A percentile compares a stretch with the other conserved stretches of the same genome.
Evolutionary conservation across 2,329 filamentous ascomycete species (phyloP).

Genomic region (Botrytis medusae): DNA sequence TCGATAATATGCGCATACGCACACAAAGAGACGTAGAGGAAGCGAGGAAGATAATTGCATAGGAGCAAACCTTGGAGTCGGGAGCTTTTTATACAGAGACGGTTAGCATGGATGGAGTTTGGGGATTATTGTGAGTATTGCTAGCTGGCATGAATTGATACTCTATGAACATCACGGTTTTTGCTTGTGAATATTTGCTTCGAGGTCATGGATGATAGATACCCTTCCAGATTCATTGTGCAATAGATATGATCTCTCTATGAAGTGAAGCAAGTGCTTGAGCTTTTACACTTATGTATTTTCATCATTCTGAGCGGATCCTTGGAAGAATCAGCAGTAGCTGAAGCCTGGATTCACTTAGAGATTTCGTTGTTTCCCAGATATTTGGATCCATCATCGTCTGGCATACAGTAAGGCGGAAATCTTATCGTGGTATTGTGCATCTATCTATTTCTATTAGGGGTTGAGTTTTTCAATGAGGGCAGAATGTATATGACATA

Average conservation of each 20-base stretch:
- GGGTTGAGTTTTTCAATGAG: neutral
- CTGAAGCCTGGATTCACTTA: neutral
- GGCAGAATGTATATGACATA: neutral
- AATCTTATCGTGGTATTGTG: neutral
- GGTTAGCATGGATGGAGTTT: conserved; percentile 1
- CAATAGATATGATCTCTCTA: neutral
- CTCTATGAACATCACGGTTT: neutral
- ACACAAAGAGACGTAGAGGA: neutral
- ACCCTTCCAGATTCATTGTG: neutral
- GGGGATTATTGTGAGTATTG: neutral
- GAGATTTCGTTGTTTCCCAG: neutral
- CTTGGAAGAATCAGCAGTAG: neutral
- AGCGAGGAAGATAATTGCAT: neutral
- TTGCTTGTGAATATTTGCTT: neutral
- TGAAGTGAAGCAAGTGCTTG: neutral
- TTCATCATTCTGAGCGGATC: neutral
- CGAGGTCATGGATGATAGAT: neutral
- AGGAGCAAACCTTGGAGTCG: neutral
- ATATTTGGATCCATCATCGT: neutral
- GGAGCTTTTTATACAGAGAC: neutral
- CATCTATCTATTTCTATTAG: neutral
- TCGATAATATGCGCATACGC: neutral
- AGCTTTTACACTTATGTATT: neutral
- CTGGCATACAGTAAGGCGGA: neutral
- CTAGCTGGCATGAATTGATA: neutral